phyloP scores from a whole-genome alignment of 2,329 filamentous ascomycete species.

The Tympanopsis confertula region DNA sequence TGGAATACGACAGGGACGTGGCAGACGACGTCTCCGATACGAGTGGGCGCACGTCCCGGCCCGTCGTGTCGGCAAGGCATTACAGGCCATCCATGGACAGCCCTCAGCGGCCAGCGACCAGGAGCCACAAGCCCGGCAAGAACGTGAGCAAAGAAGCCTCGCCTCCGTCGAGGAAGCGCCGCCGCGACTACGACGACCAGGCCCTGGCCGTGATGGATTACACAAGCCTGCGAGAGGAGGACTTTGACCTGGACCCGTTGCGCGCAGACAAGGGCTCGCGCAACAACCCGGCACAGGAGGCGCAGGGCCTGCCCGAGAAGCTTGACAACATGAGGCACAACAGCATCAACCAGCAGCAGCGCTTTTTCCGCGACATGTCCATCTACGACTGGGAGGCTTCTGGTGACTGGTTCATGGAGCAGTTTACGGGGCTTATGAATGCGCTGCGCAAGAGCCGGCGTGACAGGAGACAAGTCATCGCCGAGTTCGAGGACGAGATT shows the following conservation, averaged over 20 bases:
- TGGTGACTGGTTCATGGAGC: slow-evolving; percentile 47
- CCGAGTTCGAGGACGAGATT: slow-evolving; percentile 42
- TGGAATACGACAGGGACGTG: no score
- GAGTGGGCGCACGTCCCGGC: no score
- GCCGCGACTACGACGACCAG: slow-evolving; percentile 41
- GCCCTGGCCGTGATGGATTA: slow-evolving; percentile 41
- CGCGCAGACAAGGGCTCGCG: slow-evolving; percentile 24
- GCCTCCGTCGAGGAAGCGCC: no score
- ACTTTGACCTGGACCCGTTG: slow-evolving; percentile 45
- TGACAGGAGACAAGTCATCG: slow-evolving; percentile 34
- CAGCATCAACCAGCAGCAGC: slow-evolving; percentile 30
- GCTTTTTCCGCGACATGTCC: slow-evolving; percentile 39
- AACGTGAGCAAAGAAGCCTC: no score
- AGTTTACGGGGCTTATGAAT: slow-evolving; percentile 36
- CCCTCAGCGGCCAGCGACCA: no score
- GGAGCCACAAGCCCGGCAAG: no score
- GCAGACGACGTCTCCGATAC: no score
- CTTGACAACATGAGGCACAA: slow-evolving; percentile 32
- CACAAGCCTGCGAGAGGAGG: slow-evolving; percentile 33
- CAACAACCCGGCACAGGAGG: slow-evolving; percentile 21
- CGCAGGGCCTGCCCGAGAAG: slow-evolving; percentile 29
- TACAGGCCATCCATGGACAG: no score
- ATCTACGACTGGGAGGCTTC: slow-evolving; percentile 46
- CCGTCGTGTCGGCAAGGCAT: no score
- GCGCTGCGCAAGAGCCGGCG: slow-evolving; percentile 34